Evolutionary conservation across 2,329 filamentous ascomycete species (phyloP), one percentile per base, ranked within the genome.

Genomic region (Fusarium siculi): DNA sequence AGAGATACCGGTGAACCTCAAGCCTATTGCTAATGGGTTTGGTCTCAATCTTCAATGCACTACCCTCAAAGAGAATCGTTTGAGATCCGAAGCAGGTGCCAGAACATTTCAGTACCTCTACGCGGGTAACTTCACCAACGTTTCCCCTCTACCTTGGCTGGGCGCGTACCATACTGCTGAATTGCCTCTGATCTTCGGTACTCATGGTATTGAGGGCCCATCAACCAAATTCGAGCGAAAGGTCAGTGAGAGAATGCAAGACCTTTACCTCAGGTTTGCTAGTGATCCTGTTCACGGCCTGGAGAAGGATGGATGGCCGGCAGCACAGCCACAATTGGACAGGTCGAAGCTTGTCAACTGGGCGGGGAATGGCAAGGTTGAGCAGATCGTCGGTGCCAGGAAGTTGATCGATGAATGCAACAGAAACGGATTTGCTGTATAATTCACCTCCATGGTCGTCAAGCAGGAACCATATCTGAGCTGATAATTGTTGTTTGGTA

Each of bases 21-120:
- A 59, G 8, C 32, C 47, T 2, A 18, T 75, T 5, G 53, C 72
- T 0, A 32, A 68, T 28, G 63, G 62, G 1, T 74, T 74, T 19
- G 14, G 14, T 7, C 54, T 75, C 4, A 68, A 71, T 19, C 15
- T 74, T 0, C 59, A 75, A 46, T 74, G 72, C n/a, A 73, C 56
- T 4, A 68, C 72, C 4, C 34, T 74, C 37, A 54, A 55, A n/a
- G 73, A 74, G 9, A 46, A 34, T 4, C 57, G 56, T 7, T 40
- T 73, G 6, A 68, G 73, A 2, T 59, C 56, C 9, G n/a, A 61
- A 37, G 56, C 32, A 12, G 72, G 73, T 4, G 69, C 72, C 10
- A 67, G 7, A 18, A 75, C 73, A 0, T 71, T 73, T 8, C 69
- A 75, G 14, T 74, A 75, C 12, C 49, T 73, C 16, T 74, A 75